Evolutionary conservation across 257 asterid genomes (phyloP), one percentile per base, ranked within the genome.

Genomic region (Ocimum tenuiflorum): DNA sequence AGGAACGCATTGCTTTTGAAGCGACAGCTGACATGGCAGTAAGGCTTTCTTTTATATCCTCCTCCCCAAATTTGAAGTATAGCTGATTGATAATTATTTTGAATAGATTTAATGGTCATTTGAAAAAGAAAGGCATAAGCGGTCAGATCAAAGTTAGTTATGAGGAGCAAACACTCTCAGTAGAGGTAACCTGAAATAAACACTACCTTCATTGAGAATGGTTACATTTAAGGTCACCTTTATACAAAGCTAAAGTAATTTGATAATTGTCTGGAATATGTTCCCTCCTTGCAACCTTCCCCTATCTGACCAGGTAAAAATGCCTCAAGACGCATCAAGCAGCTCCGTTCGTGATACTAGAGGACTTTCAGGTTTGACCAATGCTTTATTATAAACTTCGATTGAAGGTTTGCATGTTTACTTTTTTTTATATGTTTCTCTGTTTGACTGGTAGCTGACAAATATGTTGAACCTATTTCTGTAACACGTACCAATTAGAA

Each of bases 281-380:
- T 66, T 66, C 33, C 71, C 58, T 39, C 49, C 9, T 63, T 69
- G 57, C 76, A 65, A 65, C 73, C 68, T 27, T 4, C 33, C 69
- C 57, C 22, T 29, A 53, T 50, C 24, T 71, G 66, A 54, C 51
- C 75, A 90, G 97, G 95, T 91, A 33, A 91, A 78, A 73, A 91
- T 91, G 97, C 97, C 97, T 57, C 97, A 91, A 76, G 97, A 91
- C 77, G 92, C 91, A 67, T 86, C 97, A 71, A 85, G 79, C 68
- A 85, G 80, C 77, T 56, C 83, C 7, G 88, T 91, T 61, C 84
- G 80, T 22, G 97, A 91, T 79, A 91, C 97, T 27, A 83, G 95
- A 81, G 97, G 96, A 67, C 95, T 91, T 73, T 88, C 97, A 77
- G 96, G 97, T 90, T 64, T 67, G 38, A 58, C 73, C 51, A 52